Evolutionary conservation across 129 eudicot genomes (phyloP).

Genomic region (Saposhnikovia divaricata): DNA sequence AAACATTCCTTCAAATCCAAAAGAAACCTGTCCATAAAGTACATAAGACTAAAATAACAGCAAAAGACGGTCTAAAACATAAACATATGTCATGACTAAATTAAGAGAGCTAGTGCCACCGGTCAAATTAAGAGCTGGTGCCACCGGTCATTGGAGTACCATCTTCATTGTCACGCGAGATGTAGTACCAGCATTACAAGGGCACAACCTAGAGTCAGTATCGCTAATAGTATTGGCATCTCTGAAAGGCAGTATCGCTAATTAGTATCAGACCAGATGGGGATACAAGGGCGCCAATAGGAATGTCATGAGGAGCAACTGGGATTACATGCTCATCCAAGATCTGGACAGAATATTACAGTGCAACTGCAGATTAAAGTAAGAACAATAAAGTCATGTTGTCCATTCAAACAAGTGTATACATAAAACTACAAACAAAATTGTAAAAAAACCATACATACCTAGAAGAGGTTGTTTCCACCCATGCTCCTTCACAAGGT

Average conservation of each 20-base stretch:
- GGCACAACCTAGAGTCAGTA: too few relatives aligned
- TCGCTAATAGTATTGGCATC: constrained; percentile 5
- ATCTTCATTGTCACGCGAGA: too few relatives aligned
- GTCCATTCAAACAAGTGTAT: neutral
- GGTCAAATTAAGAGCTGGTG: too few relatives aligned
- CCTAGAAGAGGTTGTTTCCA: constrained; percentile 90
- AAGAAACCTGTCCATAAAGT: too few relatives aligned
- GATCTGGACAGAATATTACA: constrained; percentile 86
- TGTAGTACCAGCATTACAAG: too few relatives aligned
- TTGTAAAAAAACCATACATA: constrained; percentile 12
- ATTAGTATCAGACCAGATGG: constrained; percentile 86
- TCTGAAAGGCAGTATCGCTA: constrained; percentile 42
- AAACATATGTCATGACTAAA: too few relatives aligned
- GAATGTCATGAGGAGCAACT: constrained; percentile 67
- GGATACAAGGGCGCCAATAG: constrained; percentile 62
- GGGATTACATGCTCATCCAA: constrained; percentile 83
- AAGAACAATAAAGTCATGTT: neutral
- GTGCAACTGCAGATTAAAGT: constrained; percentile 55
- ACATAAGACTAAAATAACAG: too few relatives aligned
- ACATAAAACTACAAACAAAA: neutral
- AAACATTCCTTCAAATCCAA: too few relatives aligned
- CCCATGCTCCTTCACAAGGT: constrained; percentile 54
- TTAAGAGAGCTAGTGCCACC: too few relatives aligned
- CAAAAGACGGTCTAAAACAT: too few relatives aligned
- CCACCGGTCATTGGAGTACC: too few relatives aligned